These are phyloP conservation scores for Coniochaeta prunicola DNA, from an alignment of 2,329 filamentous ascomycete species.

Conservation along the genomic window DNA sequence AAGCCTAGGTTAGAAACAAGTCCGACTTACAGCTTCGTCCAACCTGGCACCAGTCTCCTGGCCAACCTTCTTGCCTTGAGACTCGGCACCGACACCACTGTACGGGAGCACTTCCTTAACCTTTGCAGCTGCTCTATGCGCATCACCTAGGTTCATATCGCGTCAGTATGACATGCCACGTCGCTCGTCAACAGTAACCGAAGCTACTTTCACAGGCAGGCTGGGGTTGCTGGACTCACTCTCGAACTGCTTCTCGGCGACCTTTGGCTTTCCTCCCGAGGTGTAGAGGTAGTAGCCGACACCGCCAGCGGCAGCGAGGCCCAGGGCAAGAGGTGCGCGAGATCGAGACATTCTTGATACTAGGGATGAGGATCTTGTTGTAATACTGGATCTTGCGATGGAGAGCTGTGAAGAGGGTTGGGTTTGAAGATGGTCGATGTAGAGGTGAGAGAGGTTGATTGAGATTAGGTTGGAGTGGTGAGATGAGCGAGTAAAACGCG, in stretches of 20 bases:
- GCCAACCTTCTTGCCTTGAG: constrained; percentile 55
- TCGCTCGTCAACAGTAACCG: background rate
- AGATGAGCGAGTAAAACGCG: constrained; percentile 2
- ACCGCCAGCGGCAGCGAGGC: constrained; percentile 57
- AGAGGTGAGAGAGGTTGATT: background rate
- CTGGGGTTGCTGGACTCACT: constrained; percentile 43
- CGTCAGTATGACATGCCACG: background rate
- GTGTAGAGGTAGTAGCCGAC: constrained; percentile 87
- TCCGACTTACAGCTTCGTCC: constrained; percentile 57
- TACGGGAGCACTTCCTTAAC: constrained; percentile 59
- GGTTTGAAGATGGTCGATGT: background rate
- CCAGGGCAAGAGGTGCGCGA: constrained; percentile 42
- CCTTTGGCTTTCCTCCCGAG: constrained; percentile 73
- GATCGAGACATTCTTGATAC: constrained; percentile 36
- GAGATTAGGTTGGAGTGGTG: background rate
- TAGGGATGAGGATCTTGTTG: constrained; percentile 5
- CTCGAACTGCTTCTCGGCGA: constrained; percentile 80
- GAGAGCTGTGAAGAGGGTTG: background rate
- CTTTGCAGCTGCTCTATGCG: constrained; percentile 59
- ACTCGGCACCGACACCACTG: constrained; percentile 54
- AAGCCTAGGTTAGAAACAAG: background rate
- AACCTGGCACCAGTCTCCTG: constrained; percentile 57
- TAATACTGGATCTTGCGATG: background rate
- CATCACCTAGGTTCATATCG: constrained; percentile 57
- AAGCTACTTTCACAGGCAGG: background rate